Percentiles rank a stretch among this genome's conserved stretches.
phyloP scores from a whole-genome alignment of 257 asterid genomes.

The Nemophila menziesii region DNA sequence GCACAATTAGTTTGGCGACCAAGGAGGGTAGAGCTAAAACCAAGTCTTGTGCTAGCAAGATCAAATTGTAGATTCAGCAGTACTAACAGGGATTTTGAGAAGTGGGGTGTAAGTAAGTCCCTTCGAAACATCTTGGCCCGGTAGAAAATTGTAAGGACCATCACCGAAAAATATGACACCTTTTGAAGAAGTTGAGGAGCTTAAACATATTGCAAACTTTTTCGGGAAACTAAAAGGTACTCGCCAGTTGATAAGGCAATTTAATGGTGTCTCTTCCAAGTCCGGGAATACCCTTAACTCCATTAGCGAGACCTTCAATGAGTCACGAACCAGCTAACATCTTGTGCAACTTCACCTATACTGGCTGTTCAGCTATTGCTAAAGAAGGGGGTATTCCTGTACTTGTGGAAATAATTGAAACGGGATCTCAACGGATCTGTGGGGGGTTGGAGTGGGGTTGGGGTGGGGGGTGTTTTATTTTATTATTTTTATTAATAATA shows the following conservation, averaged over 20 bases:
- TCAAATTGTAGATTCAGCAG: constrained; percentile 9
- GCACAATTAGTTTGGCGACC: too few species aligned
- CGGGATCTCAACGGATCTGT: constrained; percentile 67
- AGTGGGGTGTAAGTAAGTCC: constrained; percentile 21
- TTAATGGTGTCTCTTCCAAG: constrained; percentile 28
- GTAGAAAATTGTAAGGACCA: constrained; percentile 30
- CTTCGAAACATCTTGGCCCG: constrained; percentile 12
- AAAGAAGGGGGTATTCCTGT: constrained; percentile 71
- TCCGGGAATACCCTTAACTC: constrained; percentile 34
- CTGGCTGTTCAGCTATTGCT: constrained; percentile 80
- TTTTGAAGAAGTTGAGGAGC: constrained; percentile 13
- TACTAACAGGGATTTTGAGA: constrained; percentile 27
- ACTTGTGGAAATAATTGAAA: constrained; percentile 71
- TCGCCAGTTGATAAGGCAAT: constrained; percentile 29
- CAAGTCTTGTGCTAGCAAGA: too few species aligned
- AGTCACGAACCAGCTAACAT: background rate
- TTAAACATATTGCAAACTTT: constrained; percentile 39
- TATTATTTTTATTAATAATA: too few species aligned
- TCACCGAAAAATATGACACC: constrained; percentile 36
- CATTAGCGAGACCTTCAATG: constrained; percentile 18
- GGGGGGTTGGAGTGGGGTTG: too few species aligned
- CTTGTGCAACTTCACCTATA: too few species aligned
- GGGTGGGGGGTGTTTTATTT: too few species aligned
- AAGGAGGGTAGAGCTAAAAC: too few species aligned
- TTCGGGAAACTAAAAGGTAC: constrained; percentile 17